phyloP scores from a whole-genome alignment of 169 alveolate species.

The Plasmodium vivax region DNA sequence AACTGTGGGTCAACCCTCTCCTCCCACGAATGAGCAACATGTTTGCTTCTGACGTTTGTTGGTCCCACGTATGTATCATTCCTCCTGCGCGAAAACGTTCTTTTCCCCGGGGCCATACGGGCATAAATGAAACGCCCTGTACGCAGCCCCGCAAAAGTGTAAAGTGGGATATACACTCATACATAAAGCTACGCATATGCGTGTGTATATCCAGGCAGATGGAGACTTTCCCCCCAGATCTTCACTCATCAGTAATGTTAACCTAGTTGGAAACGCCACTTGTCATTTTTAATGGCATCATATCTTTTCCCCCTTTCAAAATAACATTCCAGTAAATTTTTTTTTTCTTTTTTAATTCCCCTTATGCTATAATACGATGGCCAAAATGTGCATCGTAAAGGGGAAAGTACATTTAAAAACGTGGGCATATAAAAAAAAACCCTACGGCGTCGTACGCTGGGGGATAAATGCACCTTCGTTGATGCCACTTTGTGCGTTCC shows the following conservation, averaged over 20 bases:
- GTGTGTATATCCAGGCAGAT: background rate
- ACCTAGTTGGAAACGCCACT: background rate
- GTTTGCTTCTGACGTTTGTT: background rate
- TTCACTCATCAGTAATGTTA: background rate
- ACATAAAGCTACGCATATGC: background rate
- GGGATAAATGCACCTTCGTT: background rate
- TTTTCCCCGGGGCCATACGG: background rate
- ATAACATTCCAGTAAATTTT: background rate
- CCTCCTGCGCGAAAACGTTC: background rate
- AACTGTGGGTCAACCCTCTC: background rate
- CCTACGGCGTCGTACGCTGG: background rate
- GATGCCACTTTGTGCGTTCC: background rate
- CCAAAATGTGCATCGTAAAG: background rate
- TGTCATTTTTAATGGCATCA: background rate
- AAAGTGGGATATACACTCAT: background rate
- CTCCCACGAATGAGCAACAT: background rate
- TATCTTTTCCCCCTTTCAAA: background rate
- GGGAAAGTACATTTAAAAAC: background rate
- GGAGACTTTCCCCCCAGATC: background rate
- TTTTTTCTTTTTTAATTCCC: background rate
- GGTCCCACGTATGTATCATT: background rate
- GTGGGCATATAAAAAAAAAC: background rate
- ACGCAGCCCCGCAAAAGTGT: background rate
- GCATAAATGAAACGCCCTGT: background rate
- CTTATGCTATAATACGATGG: background rate